Evolutionary conservation across 345 rosid species (phyloP), one percentile per base, ranked within the genome.

Genomic region (Gossypium australe): DNA sequence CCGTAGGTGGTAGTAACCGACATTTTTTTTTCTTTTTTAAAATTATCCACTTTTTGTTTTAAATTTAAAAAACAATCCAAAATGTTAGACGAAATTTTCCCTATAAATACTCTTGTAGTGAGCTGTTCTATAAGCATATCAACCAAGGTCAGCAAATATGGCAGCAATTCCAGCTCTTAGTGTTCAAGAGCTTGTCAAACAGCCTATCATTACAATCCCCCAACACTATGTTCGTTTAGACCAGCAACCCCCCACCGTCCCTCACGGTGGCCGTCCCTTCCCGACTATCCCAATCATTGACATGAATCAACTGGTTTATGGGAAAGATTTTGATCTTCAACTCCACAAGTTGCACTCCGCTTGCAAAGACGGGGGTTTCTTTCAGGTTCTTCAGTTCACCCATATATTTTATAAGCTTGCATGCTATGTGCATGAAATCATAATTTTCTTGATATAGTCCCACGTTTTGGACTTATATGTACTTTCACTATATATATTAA

Each of bases 361-460:
- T 48, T 68, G 72, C 72, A 48, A 68, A 25, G 72, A 68, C 1
- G 49, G 43, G 44, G 72, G 72, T 24, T 11, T 68, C 43, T 68
- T 68, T 68, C 43, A 68, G 44, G 72, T 68, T 65, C 20, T 45
- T 29, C 47, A 62, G 7, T 29, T 62, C 69, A 43, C 27, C 68
- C 20, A 34, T 34, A 34, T 34, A 34, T 11, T 45, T 10, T 45
- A 45, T n/a, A 20, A 57, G 24, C 29, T 59, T 59, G 41, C 38
- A 12, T 60, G 64, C 24, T 16, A 47, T 47, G 4, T 47, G 51
- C 64, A 25, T 60, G 41, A 13, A 25, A 25, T 60, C 16, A 47
- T 47, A 47, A 47, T 47, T 60, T 60, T 12, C 64, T 25, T 25
- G n/a, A 12, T 11, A 45, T 9, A 45, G 49, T 45, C 49, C 1